phyloP scores from a whole-genome alignment of 768 basidiomycete species.

The Tulasnella sp. region DNA sequence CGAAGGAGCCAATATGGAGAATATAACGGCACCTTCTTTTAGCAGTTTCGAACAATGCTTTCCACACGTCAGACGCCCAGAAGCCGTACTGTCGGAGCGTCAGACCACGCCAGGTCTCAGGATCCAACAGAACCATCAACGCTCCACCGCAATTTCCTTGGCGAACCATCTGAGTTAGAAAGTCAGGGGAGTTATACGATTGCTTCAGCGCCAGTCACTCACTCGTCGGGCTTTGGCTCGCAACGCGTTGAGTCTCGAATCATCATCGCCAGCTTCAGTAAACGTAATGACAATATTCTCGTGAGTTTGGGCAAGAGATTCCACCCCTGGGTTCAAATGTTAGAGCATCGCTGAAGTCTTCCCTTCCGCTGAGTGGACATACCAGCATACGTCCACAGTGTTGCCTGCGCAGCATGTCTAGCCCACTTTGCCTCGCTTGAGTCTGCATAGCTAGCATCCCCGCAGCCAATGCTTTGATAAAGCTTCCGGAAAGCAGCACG shows the following conservation, averaged over 20 bases:
- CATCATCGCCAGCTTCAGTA: conserved; percentile 50
- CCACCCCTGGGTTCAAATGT: conserved; percentile 46
- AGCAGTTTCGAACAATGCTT: conserved; percentile 58
- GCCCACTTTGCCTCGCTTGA: conserved; percentile 49
- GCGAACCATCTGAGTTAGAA: conserved; percentile 46
- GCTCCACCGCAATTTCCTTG: conserved; percentile 60
- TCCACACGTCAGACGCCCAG: conserved; percentile 76
- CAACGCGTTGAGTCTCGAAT: conserved; percentile 50
- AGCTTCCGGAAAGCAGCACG: conserved; percentile 17
- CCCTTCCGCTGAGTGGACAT: conserved; percentile 7
- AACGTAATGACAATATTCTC: conserved; percentile 65
- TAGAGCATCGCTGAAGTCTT: neutral
- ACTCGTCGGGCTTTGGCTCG: conserved; percentile 68
- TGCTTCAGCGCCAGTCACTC: conserved; percentile 16
- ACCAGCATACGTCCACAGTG: conserved; percentile 68
- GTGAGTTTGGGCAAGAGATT: conserved; percentile 54
- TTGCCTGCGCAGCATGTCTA: conserved; percentile 63
- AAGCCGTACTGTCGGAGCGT: conserved; percentile 54
- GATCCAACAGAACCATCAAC: conserved; percentile 55
- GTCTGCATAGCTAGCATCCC: conserved; percentile 13
- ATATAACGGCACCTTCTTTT: conserved; percentile 50
- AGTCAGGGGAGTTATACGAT: neutral
- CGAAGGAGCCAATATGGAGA: neutral
- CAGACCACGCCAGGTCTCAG: conserved; percentile 61
- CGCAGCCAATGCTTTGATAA: conserved; percentile 20